Conservation (phyloP, 192 early-diverging fungal genomes). For the Coemansia brasiliensis region DNA sequence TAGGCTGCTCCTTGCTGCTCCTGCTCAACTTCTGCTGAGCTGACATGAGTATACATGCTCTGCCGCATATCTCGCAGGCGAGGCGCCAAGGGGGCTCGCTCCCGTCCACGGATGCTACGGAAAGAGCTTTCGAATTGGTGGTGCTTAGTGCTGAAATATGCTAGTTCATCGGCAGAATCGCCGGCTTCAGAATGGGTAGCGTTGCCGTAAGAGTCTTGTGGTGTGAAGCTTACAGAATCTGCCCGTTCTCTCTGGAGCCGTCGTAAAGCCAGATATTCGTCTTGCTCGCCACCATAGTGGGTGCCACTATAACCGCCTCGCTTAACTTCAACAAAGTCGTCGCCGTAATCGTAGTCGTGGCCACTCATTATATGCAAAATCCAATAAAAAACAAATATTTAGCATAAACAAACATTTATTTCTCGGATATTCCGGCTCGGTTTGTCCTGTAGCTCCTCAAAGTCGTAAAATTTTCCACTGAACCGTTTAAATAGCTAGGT, state of each 20-base stretch:
- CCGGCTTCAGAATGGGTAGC: slow-evolving; percentile 38
- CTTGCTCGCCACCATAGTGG: slow-evolving; percentile 17
- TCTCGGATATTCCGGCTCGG: slow-evolving; percentile 25
- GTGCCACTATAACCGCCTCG: slow-evolving; percentile 15
- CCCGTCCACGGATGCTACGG: slow-evolving; percentile 37
- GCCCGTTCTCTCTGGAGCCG: slow-evolving; percentile 30
- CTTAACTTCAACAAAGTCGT: slow-evolving; percentile 38
- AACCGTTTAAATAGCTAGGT: not conserved
- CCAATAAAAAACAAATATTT: slow-evolving; percentile 5
- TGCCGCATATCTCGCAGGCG: slow-evolving; percentile 39
- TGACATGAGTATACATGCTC: slow-evolving; percentile 3
- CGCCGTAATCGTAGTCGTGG: slow-evolving; percentile 36
- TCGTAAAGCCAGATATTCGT: slow-evolving; percentile 11
- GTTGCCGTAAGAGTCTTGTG: slow-evolving; percentile 29
- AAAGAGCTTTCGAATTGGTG: slow-evolving; percentile 51
- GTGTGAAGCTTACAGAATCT: slow-evolving; percentile 40
- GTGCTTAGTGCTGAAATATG: slow-evolving; percentile 43
- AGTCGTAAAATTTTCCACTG: slow-evolving; percentile 1
- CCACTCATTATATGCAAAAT: slow-evolving; percentile 17
- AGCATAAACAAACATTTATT: slow-evolving; percentile 18
- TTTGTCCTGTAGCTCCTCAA: not conserved
- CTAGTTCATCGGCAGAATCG: slow-evolving; percentile 29
- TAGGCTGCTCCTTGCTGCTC: slow-evolving; percentile 19
- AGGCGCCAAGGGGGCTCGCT: slow-evolving; percentile 36
- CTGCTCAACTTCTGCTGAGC: not conserved